Evolutionary conservation across 2,329 filamentous ascomycete species (phyloP).

Genomic region (Phialophora macrospora): DNA sequence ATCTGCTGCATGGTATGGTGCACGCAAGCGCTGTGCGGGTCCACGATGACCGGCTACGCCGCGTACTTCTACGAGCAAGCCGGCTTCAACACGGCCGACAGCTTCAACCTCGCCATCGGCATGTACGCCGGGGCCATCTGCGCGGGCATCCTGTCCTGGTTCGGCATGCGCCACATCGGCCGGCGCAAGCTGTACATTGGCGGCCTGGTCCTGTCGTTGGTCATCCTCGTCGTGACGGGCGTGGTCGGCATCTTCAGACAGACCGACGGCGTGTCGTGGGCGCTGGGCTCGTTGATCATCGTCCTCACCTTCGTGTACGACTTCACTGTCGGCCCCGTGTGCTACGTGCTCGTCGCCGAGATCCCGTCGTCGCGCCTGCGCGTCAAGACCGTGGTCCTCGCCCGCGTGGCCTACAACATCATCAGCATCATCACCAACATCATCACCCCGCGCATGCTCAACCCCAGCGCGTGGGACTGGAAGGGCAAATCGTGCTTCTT

Average conservation of each 20-base stretch:
- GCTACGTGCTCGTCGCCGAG: conserved; percentile 60
- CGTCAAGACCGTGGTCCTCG: conserved; percentile 59
- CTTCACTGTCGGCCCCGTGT: conserved; percentile 59
- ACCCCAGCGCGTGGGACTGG: conserved; percentile 47
- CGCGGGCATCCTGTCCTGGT: conserved; percentile 44
- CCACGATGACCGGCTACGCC: conserved; percentile 42
- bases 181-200: conserved; percentile 45
- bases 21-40: conserved; percentile 44
- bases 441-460: conserved; percentile 43
- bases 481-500: conserved; percentile 50
- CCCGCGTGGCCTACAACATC: conserved; percentile 57
- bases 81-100: conserved; percentile 48
- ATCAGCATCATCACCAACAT: conserved; percentile 53
- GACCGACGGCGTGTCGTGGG: conserved; percentile 45
- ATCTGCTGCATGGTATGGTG: conserved; percentile 43
- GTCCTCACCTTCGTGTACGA: conserved; percentile 60
- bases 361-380: conserved; percentile 59
- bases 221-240: conserved; percentile 44
- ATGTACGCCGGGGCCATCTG: conserved; percentile 47
- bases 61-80: conserved; percentile 46
- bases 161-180: conserved; percentile 44
- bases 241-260: conserved; percentile 44
- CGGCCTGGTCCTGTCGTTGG: conserved; percentile 43
- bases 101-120: conserved; percentile 43
- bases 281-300: conserved; percentile 54